Percentiles rank a stretch among this genome's conserved stretches.
Evolutionary conservation across 805 yeast genomes (phyloP).

Genomic region (Teunomyces kruisii): DNA sequence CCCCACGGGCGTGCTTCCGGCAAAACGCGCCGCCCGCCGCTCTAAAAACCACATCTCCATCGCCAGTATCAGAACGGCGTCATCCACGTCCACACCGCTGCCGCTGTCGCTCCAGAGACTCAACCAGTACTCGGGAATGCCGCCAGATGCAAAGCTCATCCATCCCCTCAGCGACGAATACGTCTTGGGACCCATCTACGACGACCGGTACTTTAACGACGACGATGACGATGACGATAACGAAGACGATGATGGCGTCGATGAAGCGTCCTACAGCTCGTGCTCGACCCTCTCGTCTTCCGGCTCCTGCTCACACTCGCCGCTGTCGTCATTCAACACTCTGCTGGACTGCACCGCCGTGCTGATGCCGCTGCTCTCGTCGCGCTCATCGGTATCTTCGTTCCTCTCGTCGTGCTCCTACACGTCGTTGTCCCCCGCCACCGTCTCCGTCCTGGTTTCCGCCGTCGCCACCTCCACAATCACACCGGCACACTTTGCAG

Average conservation of each 20-base stretch:
- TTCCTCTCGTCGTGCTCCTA: slow-evolving; percentile 1
- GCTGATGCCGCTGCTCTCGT: neutral
- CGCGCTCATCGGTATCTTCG: neutral
- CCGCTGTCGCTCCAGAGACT: slow-evolving; percentile 2
- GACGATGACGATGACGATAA: slow-evolving; percentile 2
- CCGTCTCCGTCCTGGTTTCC: slow-evolving; percentile 3
- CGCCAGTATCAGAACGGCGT: neutral
- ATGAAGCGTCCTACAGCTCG: too few relatives aligned
- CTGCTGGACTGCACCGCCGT: neutral
- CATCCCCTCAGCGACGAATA: slow-evolving; percentile 9
- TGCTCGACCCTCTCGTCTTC: slow-evolving; percentile 6
- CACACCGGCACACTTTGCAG: neutral
- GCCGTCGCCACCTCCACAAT: neutral
- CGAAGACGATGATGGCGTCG: neutral
- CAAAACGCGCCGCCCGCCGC: neutral
- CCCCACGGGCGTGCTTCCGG: neutral
- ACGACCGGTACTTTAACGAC: slow-evolving; percentile 2
- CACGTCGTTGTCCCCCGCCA: slow-evolving; percentile 7
- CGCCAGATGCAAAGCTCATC: slow-evolving; percentile 3
- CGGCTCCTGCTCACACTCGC: neutral
- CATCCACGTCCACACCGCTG: neutral
- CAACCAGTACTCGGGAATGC: neutral
- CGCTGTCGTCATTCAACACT: neutral
- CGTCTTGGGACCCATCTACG: slow-evolving; percentile 2
- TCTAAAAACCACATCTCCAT: neutral